Conservation (phyloP, 2,329 filamentous ascomycete genomes). For the Aspergillus unguis region DNA sequence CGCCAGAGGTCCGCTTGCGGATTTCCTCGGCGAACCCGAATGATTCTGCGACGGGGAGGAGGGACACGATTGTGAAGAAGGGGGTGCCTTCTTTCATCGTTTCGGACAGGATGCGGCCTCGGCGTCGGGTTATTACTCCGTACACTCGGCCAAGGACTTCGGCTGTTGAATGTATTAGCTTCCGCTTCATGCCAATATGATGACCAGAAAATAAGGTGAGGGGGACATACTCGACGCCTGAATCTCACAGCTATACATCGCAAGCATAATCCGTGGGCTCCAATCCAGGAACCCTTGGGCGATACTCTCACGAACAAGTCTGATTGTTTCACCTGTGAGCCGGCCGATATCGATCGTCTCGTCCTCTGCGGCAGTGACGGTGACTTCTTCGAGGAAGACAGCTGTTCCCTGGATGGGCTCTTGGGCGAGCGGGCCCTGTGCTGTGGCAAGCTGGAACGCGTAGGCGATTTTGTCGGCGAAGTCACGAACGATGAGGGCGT, state of each 20-base stretch:
- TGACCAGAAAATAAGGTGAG: not conserved
- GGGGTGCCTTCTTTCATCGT: conserved; percentile 91
- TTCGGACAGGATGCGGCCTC: conserved; percentile 85
- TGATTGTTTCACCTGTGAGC: conserved; percentile 89
- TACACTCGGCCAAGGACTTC: conserved; percentile 95
- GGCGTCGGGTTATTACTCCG: conserved; percentile 91
- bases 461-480: conserved; percentile 88
- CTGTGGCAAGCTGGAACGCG: conserved; percentile 87
- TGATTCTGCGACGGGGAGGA: conserved; percentile 87
- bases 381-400: conserved; percentile 80
- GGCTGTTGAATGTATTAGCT: conserved; percentile 46
- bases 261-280: conserved; percentile 89
- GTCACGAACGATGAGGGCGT: conserved; percentile 53
- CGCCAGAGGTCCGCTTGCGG: conserved; percentile 85
- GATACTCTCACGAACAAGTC: conserved; percentile 79
- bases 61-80: conserved; percentile 88
- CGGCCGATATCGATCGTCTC: conserved; percentile 62
- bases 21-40: conserved; percentile 98
- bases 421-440: conserved; percentile 84
- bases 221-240: conserved; percentile 73
- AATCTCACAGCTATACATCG: conserved; percentile 98
- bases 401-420: conserved; percentile 93
- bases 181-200: not conserved
- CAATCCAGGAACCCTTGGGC: conserved; percentile 87
- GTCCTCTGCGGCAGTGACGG: conserved; percentile 55